Evolutionary conservation across 805 yeast species (phyloP).

Genomic region (Metschnikowia colocasiae): DNA sequence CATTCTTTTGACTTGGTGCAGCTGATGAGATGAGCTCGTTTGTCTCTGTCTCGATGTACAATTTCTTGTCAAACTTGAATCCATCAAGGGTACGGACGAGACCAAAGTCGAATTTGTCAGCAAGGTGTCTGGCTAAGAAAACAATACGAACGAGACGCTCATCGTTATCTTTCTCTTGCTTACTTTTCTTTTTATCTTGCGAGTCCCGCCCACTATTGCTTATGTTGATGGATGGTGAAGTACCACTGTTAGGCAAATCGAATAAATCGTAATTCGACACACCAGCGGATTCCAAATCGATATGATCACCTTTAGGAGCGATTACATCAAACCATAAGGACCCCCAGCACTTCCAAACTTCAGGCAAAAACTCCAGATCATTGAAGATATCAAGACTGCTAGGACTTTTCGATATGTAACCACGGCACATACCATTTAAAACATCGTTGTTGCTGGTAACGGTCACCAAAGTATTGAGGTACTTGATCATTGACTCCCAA

Average conservation of each 20-base stretch:
- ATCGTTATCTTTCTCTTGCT: slow-evolving; percentile 42
- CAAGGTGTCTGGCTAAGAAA: slow-evolving; percentile 47
- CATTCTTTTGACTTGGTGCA: slow-evolving; percentile 19
- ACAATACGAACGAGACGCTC: slow-evolving; percentile 51
- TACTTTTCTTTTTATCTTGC: slow-evolving; percentile 18
- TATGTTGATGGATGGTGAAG: slow-evolving; percentile 29
- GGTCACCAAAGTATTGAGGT: slow-evolving; percentile 55
- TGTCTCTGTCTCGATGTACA: slow-evolving; percentile 23
- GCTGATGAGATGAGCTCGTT: slow-evolving; percentile 22
- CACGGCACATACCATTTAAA: slow-evolving; percentile 23
- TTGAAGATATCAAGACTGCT: slow-evolving; percentile 49
- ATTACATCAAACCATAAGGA: slow-evolving; percentile 72
- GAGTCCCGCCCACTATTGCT: slow-evolving; percentile 26
- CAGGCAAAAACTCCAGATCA: slow-evolving; percentile 61
- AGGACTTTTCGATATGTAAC: slow-evolving; percentile 24
- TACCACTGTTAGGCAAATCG: slow-evolving; percentile 67
- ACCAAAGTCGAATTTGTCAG: slow-evolving; percentile 54
- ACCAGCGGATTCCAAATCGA: slow-evolving; percentile 50
- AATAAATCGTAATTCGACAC: slow-evolving; percentile 50
- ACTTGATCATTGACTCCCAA: slow-evolving; percentile 61
- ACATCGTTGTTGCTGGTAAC: slow-evolving; percentile 25
- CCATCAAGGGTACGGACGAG: slow-evolving; percentile 44
- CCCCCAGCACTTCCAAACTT: slow-evolving; percentile 86
- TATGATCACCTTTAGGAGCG: slow-evolving; percentile 49
- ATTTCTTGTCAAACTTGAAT: slow-evolving; percentile 39